phyloP scores from a whole-genome alignment of 257 asterid species.

The Ligustrum vulgare region DNA sequence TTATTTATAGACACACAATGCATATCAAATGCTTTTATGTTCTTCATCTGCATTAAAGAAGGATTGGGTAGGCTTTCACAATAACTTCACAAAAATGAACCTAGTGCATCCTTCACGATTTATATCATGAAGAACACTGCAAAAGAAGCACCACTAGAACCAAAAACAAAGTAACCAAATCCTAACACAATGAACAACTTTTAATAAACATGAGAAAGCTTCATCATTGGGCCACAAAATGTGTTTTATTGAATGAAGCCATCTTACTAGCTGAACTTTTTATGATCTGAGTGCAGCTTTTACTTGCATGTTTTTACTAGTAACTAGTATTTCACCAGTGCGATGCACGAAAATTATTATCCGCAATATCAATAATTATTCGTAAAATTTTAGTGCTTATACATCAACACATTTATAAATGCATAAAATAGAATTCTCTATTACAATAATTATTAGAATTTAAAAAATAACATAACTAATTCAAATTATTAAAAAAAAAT shows the following conservation, averaged over 20 bases:
- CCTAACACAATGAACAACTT: neutral
- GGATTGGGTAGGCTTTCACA: slow-evolving; percentile 3
- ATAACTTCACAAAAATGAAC: slow-evolving; percentile 11
- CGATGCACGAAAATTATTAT: too few species aligned
- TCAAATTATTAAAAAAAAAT: too few species aligned
- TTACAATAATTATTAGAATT: too few species aligned
- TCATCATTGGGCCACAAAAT: neutral
- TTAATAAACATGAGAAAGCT: neutral
- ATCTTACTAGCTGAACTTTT: neutral
- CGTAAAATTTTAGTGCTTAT: too few species aligned
- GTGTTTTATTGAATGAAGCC: neutral
- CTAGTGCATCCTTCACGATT: neutral
- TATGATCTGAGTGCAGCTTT: neutral
- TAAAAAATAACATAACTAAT: too few species aligned
- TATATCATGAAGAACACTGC: slow-evolving; percentile 4
- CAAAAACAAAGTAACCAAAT: neutral
- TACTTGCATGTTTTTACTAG: neutral
- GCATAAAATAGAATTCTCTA: too few species aligned
- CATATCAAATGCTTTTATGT: neutral
- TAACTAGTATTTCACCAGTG: too few species aligned
- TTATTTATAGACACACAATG: neutral
- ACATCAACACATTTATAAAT: too few species aligned
- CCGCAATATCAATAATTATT: too few species aligned
- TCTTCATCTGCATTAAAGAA: neutral
- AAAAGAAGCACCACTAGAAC: neutral